Percentiles rank a stretch among this genome's conserved stretches.
phyloP scores from a whole-genome alignment of 495 filamentous ascomycete species.

The Penicillium ochrochloron region DNA sequence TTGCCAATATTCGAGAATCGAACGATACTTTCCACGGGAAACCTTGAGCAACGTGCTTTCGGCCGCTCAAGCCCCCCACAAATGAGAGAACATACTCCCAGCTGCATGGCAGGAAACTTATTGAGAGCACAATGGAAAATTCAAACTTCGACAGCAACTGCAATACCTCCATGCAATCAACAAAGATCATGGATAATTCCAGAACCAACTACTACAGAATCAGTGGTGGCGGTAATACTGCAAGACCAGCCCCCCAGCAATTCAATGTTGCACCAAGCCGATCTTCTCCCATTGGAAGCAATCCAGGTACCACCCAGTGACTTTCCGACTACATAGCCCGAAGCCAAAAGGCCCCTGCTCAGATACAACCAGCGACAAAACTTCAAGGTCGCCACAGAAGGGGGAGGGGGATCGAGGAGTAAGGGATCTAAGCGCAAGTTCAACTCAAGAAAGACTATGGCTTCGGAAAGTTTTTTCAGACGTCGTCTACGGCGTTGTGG shows the following conservation, averaged over 20 bases:
- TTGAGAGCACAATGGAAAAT: not conserved
- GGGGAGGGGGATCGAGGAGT: not conserved
- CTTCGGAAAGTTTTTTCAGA: constrained; percentile 3
- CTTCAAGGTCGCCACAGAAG: constrained; percentile 3
- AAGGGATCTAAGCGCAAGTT: constrained; percentile 1
- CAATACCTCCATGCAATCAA: not conserved
- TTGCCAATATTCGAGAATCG: not conserved
- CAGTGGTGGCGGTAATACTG: constrained; percentile 29
- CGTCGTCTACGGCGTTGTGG: constrained; percentile 6
- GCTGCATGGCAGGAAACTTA: not conserved
- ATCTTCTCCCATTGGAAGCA: not conserved
- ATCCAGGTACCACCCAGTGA: constrained; percentile 24
- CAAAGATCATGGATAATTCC: not conserved
- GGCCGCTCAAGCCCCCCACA: not conserved
- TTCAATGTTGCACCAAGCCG: constrained; percentile 7
- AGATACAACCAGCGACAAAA: not conserved
- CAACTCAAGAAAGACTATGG: not conserved
- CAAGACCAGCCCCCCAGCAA: constrained; percentile 26
- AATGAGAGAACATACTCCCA: not conserved
- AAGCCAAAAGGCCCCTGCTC: constrained; percentile 11
- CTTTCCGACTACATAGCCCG: constrained; percentile 18
- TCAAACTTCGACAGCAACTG: not conserved
- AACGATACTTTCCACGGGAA: not conserved
- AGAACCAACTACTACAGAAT: constrained; percentile 15
- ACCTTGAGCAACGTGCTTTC: not conserved